Evolutionary conservation across 352 stramenopile genomes (phyloP), one percentile per base, ranked within the genome.

Genomic region (Globisporangium echinulatum): DNA sequence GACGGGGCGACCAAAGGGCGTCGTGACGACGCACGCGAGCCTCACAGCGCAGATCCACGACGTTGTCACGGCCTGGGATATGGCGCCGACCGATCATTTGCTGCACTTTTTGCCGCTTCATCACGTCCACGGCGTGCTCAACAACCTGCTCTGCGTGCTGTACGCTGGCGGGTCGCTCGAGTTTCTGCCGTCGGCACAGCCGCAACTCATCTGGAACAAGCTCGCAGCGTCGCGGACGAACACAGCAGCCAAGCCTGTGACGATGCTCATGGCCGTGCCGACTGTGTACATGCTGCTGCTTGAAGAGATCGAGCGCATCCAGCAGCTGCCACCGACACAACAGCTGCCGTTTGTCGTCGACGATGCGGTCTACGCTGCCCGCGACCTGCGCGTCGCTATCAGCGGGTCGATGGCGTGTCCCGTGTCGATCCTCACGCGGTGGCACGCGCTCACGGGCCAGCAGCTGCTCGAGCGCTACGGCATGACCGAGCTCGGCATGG

Each of bases 401-500:
- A 94, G 82, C 57, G 91, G 91, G 6, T 96, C 83, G 1, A 96
- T 96, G 66, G 87, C 91, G 14, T 90, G 93, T 54, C 90, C 90
- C 7, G 61, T 85, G 49, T 83, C 74, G 4, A 85, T 97, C 50
- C 60, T 95, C 43, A 74, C 77, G 42, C 67, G 78, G 5, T 98
- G 92, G 90, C 71, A 96, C 59, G 61, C 59, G 5, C 59, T 96
- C 38, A 97, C 88, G 2, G 82, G 82, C 3, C 79, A 91, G 25
- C 80, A 70, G 25, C 63, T 98, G 49, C 73, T 98, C 33, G 92
- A 97, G 63, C 70, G 91, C 14, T 97, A 97, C 59, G 90, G 90
- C 8, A 98, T 97, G 89, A 97, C 84, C 0, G 90, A 97, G 68
- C 75, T 96, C 51, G 88, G 86, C 8, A 98, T 98, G 92, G 89